Evolutionary conservation across 768 basidiomycete species (phyloP).

Genomic region (Podaxis sp.): DNA sequence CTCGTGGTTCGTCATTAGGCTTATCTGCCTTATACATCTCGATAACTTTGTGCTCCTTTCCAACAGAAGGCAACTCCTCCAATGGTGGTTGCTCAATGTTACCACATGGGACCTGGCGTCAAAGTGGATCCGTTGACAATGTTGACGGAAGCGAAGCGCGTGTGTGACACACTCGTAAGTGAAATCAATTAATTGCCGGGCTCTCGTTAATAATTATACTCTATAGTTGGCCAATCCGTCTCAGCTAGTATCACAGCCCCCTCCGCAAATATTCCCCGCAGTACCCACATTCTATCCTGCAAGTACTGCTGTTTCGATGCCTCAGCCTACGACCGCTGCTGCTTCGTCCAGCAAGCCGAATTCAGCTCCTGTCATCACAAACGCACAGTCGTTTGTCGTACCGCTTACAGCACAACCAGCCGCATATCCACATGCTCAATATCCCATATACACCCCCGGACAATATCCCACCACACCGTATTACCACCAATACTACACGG

Average conservation of each 20-base stretch:
- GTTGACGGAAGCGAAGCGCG: conserved; percentile 74
- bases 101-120: conserved; percentile 66
- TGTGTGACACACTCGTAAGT: conserved; percentile 74
- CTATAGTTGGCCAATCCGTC: conserved; percentile 71
- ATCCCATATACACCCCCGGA: conserved; percentile 39
- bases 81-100: conserved; percentile 77
- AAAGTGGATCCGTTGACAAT: conserved; percentile 75
- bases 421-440: conserved; percentile 44
- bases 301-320: conserved; percentile 28
- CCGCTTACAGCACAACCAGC: conserved; percentile 53
- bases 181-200: not conserved
- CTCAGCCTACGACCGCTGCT: conserved; percentile 28
- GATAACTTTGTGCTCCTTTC: conserved; percentile 1
- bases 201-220: conserved; percentile 17
- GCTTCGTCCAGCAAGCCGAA: conserved; percentile 27
- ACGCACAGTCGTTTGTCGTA: conserved; percentile 73
- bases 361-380: conserved; percentile 57
- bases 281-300: conserved; percentile 41
- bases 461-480: conserved; percentile 65
- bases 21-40: conserved; percentile 14
- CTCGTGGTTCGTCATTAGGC: conserved; percentile 60
- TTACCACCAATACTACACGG: conserved; percentile 51
- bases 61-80: conserved; percentile 59
- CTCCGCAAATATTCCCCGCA: conserved; percentile 55
- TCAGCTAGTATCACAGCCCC: conserved; percentile 64